Percentiles rank a stretch among this genome's conserved stretches.
Conservation (phyloP, 805 yeast genomes). For the Sugiyamaella valdiviana region DNA sequence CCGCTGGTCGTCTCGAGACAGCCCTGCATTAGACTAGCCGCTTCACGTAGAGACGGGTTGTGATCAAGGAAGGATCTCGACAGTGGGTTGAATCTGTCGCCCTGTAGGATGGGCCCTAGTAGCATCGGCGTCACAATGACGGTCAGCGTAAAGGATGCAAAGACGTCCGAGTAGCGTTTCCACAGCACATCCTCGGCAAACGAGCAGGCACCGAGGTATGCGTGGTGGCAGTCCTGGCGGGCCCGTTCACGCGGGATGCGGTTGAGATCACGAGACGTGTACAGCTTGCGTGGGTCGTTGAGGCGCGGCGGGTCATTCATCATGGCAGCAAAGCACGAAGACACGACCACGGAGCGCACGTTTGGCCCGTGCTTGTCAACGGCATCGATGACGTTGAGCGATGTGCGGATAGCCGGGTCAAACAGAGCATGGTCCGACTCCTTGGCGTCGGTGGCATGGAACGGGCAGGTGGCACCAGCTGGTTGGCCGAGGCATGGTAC, state of each 20-base stretch:
- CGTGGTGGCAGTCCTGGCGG: constrained; percentile 35
- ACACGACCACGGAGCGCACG: constrained; percentile 44
- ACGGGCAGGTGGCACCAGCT: not conserved
- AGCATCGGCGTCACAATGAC: constrained; percentile 18
- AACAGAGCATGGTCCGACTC: constrained; percentile 45
- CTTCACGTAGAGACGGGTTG: not conserved
- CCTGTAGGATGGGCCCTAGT: constrained; percentile 17
- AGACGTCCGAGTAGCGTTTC: constrained; percentile 29
- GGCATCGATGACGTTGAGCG: constrained; percentile 46
- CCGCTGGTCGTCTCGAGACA: not conserved
- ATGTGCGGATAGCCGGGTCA: constrained; percentile 52
- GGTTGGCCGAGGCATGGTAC: constrained; percentile 26
- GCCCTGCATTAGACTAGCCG: not conserved
- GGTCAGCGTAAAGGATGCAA: constrained; percentile 13
- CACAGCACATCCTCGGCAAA: constrained; percentile 59
- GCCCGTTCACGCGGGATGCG: constrained; percentile 46
- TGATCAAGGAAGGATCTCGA: not conserved
- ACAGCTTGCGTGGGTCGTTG: constrained; percentile 32
- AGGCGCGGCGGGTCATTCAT: constrained; percentile 34
- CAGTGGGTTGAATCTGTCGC: not conserved
- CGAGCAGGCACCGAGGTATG: constrained; percentile 56
- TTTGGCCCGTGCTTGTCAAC: constrained; percentile 37
- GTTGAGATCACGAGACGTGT: constrained; percentile 48
- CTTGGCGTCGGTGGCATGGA: constrained; percentile 23
- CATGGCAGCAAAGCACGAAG: constrained; percentile 49